Base-by-base conservation (phyloP, 148 eudicot species). In the Rhododendron williamsianum region DNA sequence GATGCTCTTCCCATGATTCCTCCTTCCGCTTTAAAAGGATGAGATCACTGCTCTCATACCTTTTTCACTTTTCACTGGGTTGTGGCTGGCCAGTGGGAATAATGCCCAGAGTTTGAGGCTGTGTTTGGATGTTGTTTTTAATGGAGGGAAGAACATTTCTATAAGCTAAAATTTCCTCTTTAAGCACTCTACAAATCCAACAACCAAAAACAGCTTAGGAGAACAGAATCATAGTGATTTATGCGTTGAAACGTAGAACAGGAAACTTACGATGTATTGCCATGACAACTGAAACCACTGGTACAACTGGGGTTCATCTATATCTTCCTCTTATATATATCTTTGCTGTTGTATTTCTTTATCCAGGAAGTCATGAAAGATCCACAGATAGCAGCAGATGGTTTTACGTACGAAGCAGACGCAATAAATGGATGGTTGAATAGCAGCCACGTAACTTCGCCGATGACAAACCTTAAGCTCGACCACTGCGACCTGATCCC, bases 381-480 rank as follows among this genome's bases (percentile, higher is more conserved):
- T 90, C 98, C 98, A 5, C 91, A 90, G 30, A 92, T 93, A 87
- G 98, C 98, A 82, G 93, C 92, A 82, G 98, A 96, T 85, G 98
- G 98, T 81, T 96, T 88, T 87, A 96, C 98, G 1, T 96, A 96
- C 38, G 98, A 96, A 89, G 92, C 87, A 82, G 98, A 93, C 3
- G 98, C 96, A 2, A 94, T 96, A 89, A 88, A 88, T 60, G 98
- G 91, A 58, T 96, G 98, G 98, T 89, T 96, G 63, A 89, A 90
- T 43, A 90, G 98, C 69, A 95, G 93, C 48, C 96, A 91, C 88
- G 80, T 80, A 51, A 94, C 98, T 72, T 96, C 98, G 7, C 98
- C 98, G 43, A 92, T 96, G 98, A 96, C 98, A 30, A 96, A 96
- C 91, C 92, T 96, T 69, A 84, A 90, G 89, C 98, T 96, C 9